phyloP scores from a whole-genome alignment of 2,329 filamentous ascomycete species.

The Amauroascus verrucosus region DNA sequence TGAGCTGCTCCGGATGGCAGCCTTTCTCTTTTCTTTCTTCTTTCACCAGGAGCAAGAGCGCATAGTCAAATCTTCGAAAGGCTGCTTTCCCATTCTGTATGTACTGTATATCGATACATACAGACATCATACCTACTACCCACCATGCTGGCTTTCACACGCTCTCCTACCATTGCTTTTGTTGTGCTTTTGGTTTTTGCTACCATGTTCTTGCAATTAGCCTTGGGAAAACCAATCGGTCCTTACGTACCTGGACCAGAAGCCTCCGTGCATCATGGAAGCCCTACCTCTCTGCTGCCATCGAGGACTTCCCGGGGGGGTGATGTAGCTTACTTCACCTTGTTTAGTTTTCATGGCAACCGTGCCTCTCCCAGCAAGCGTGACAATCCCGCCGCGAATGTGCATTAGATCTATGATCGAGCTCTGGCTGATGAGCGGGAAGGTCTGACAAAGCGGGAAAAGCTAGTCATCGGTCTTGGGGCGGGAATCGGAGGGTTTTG shows the following conservation, averaged over 20 bases:
- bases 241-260: neutral
- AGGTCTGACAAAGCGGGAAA: constrained; percentile 2
- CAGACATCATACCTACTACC: no score
- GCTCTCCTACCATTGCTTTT: neutral
- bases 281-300: neutral
- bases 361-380: neutral
- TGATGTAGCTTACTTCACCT: neutral
- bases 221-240: neutral
- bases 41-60: neutral
- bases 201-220: neutral
- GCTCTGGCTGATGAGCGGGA: neutral
- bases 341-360: neutral
- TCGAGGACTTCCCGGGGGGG: neutral
- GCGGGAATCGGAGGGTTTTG: constrained; percentile 4
- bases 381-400: neutral
- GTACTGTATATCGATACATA: neutral
- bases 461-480: constrained; percentile 5
- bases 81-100: neutral
- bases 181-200: neutral
- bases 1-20: neutral
- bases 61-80: neutral
- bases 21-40: neutral
- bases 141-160: neutral
- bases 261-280: neutral
- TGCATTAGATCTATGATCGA: neutral